These are phyloP conservation scores for Paecilomyces fulvus DNA, from an alignment of 2,329 filamentous ascomycete species.

Conservation along the genomic window DNA sequence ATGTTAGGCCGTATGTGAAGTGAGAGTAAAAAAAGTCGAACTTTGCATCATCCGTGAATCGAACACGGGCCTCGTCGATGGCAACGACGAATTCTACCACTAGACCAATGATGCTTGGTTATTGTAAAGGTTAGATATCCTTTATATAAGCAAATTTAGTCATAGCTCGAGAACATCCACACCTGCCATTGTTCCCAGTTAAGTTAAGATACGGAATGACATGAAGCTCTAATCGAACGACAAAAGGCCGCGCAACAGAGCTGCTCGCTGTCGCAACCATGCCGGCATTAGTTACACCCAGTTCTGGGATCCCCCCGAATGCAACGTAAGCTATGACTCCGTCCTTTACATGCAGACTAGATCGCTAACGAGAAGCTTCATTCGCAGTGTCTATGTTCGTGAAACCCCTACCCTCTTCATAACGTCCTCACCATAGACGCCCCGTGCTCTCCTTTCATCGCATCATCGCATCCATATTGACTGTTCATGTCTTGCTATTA, in stretches of 20 bases:
- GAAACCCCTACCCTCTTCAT: constrained; percentile 5
- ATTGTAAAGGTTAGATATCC: too few relatives aligned
- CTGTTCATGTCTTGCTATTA: background rate
- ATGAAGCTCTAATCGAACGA: background rate
- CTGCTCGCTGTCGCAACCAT: constrained; percentile 23
- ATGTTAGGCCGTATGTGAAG: background rate
- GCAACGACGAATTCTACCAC: constrained; percentile 39
- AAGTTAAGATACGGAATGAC: background rate
- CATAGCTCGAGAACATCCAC: background rate
- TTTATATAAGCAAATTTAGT: background rate
- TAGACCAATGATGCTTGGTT: constrained; percentile 34
- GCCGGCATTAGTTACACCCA: constrained; percentile 24
- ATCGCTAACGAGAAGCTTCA: constrained; percentile 10
- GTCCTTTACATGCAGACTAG: background rate
- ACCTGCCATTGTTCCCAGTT: background rate
- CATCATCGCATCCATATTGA: background rate
- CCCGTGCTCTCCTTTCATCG: background rate
- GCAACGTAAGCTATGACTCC: constrained; percentile 25
- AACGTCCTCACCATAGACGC: constrained; percentile 5
- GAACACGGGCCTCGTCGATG: constrained; percentile 40
- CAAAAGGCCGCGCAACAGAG: constrained; percentile 6
- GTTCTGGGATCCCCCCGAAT: constrained; percentile 27
- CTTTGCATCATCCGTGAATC: constrained; percentile 33
- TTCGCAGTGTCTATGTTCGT: constrained; percentile 34
- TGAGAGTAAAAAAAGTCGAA: constrained; percentile 3